Evolutionary conservation across 169 alveolate genomes (phyloP).

Genomic region (Cyclospora cayetanensis): DNA sequence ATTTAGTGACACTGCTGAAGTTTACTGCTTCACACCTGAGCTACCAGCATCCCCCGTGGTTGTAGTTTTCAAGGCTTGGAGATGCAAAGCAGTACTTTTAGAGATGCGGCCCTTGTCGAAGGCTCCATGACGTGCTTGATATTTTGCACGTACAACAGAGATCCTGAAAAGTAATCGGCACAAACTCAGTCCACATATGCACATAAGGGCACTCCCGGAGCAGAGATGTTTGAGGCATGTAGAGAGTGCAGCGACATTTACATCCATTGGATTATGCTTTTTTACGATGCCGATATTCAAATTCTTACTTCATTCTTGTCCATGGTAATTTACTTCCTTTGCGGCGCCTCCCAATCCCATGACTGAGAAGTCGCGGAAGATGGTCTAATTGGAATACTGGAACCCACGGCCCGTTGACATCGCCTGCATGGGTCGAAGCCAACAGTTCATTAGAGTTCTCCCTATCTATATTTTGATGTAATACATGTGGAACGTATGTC

Average conservation of each 20-base stretch:
- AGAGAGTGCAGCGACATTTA: too few species aligned
- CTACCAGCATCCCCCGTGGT: not conserved
- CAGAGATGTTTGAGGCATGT: too few species aligned
- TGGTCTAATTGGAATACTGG: slow-evolving; percentile 51
- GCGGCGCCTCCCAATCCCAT: slow-evolving; percentile 47
- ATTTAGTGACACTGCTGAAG: not conserved
- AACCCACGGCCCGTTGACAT: slow-evolving; percentile 16
- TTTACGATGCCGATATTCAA: not conserved
- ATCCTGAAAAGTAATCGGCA: not conserved
- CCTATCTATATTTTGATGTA: too few species aligned
- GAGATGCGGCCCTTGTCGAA: not conserved
- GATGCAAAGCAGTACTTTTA: not conserved
- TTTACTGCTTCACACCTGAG: too few species aligned
- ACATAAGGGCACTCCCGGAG: not conserved
- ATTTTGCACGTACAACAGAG: slow-evolving; percentile 28
- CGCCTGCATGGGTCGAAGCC: not conserved
- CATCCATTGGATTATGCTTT: too few species aligned
- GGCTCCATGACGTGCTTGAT: slow-evolving; percentile 5
- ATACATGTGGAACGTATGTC: slow-evolving; percentile 24
- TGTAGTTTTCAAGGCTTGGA: not conserved
- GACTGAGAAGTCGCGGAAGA: slow-evolving; percentile 53
- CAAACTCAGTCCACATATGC: not conserved
- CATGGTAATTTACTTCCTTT: slow-evolving; percentile 23
- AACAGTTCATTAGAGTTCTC: not conserved
- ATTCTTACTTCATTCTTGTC: slow-evolving; percentile 44